phyloP scores from a whole-genome alignment of 495 filamentous ascomycete genomes.

The Aspergillus bridgeri region DNA sequence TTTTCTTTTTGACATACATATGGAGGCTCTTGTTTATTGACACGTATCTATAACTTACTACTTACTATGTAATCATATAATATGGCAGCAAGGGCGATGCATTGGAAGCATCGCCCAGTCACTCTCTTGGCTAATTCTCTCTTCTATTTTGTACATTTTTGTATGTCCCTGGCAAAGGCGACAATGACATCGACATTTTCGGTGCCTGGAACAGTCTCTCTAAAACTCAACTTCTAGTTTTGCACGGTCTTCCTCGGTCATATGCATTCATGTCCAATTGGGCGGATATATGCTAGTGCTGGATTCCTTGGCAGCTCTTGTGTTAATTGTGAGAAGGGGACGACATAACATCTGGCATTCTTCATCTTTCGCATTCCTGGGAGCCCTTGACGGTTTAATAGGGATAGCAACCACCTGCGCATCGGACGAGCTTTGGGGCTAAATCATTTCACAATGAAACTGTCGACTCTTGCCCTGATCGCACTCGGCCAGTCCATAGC shows the following conservation, averaged over 20 bases:
- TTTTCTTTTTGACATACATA: conserved; percentile 14
- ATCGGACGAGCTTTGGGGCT: too few species aligned
- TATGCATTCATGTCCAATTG: too few species aligned
- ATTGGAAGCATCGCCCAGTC: background rate
- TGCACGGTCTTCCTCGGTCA: too few species aligned
- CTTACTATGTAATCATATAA: conserved; percentile 23
- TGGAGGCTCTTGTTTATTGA: conserved; percentile 14
- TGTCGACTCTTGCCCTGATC: conserved; percentile 19
- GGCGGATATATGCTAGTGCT: too few species aligned
- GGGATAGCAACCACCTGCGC: too few species aligned
- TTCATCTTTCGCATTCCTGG: background rate
- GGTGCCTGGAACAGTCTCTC: too few species aligned
- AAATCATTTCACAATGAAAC: conserved; percentile 24
- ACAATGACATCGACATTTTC: background rate
- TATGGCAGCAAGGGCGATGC: conserved; percentile 9
- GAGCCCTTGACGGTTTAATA: background rate
- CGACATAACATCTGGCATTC: background rate
- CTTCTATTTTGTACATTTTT: background rate
- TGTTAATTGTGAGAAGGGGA: too few species aligned
- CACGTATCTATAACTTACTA: conserved; percentile 24
- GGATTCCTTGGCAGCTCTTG: too few species aligned
- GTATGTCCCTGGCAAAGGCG: background rate
- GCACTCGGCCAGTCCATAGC: conserved; percentile 22
- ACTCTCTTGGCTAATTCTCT: conserved; percentile 1
- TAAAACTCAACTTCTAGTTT: too few species aligned